Conservation (phyloP, 129 eudicot species). For the Gnaphalium uliginosum region DNA sequence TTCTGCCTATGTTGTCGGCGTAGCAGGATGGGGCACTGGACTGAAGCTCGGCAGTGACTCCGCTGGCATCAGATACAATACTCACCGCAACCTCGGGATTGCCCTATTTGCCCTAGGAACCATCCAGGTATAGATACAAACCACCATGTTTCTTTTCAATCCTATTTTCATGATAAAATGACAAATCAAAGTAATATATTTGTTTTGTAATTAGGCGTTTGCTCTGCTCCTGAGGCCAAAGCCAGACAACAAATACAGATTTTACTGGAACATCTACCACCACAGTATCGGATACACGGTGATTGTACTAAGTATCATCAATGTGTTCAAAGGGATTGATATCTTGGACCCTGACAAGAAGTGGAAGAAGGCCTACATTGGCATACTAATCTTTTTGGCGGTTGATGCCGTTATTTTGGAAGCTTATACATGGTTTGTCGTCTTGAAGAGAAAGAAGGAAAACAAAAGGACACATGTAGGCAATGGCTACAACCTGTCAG, state of each 20-base stretch:
- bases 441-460: conserved; percentile 49
- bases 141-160: not conserved
- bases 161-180: not conserved
- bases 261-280: conserved; percentile 88
- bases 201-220: conserved; percentile 41
- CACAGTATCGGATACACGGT: conserved; percentile 60
- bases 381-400: conserved; percentile 52
- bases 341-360: conserved; percentile 73
- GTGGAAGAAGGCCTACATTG: conserved; percentile 79
- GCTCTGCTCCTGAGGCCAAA: conserved; percentile 87
- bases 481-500: conserved; percentile 36
- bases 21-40: conserved; percentile 89
- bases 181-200: not conserved
- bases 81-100: conserved; percentile 75
- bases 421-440: conserved; percentile 62
- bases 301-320: conserved; percentile 57
- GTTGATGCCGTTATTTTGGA: conserved; percentile 48
- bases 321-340: conserved; percentile 71
- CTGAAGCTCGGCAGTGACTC: conserved; percentile 81
- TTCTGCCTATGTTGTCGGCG: conserved; percentile 76
- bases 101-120: conserved; percentile 75
- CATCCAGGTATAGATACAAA: conserved; percentile 56
- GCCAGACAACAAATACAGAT: conserved; percentile 79
- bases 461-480: conserved; percentile 38
- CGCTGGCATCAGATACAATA: conserved; percentile 38